Evolutionary conservation across 352 stramenopile genomes (phyloP), one percentile per base, ranked within the genome.

Genomic region (Globisporangium heterothallicum): DNA sequence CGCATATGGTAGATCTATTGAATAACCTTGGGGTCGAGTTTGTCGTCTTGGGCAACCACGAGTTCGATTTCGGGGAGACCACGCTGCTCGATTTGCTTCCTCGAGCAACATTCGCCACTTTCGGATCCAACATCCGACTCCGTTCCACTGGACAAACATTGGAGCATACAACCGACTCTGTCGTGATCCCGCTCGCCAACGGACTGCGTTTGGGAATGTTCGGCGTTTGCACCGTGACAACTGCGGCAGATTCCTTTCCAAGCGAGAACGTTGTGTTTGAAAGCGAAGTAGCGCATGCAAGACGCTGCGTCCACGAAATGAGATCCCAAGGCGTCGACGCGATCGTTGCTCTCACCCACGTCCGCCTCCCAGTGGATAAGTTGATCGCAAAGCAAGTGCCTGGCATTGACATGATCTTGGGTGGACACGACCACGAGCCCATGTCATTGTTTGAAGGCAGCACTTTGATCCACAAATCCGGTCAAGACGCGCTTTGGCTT

Each of bases 351-450:
- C 57, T 95, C 16, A 95, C 83, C 2, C 85, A 95, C 59, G 64
- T 93, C 18, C 77, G 77, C 14, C 60, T 89, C 22, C 72, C 61
- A 14, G 54, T 82, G 26, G 85, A 95, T 65, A 54, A 74, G 18
- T 53, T 62, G 12, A 57, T 95, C 24, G 77, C 74, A 3, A 69
- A 62, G n/a, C 64, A 70, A 21, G 66, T 76, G 2, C 70, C 75
- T 4, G 78, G 76, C 2, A 84, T 92, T n/a, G 59, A 90, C 38
- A 49, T 96, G 16, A 84, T 97, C 13, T 62, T 97, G 14, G 88
- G 88, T n/a, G 86, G 88, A 8, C 88, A 97, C 58, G 88, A 97
- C 60, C 88, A 97, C 53, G 78, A 90, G 25, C 75, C 78, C 3
- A 72, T 89, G 48, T 84, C 85, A 19, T 56, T 74, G 18, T 75